Evolutionary conservation across 306 rosid genomes (phyloP).

Genomic region (Acacia acuminata): DNA sequence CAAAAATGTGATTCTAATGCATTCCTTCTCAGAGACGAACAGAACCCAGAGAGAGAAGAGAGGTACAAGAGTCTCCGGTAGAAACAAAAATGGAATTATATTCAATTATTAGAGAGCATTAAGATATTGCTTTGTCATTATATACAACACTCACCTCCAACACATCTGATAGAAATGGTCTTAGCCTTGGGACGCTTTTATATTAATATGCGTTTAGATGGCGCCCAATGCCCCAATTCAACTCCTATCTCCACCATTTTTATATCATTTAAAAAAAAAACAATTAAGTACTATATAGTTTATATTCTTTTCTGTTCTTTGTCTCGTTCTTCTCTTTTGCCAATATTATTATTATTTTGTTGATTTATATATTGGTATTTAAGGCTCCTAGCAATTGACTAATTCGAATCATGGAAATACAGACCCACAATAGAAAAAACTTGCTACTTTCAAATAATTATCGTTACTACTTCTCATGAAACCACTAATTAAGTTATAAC

Average conservation of each 20-base stretch:
- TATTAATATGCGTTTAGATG: constrained; percentile 19
- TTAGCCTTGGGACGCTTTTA: background rate
- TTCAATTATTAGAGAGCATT: background rate
- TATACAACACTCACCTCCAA: background rate
- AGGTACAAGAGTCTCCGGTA: background rate
- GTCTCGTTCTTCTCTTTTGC: background rate
- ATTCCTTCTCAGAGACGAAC: constrained; percentile 25
- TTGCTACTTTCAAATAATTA: no score
- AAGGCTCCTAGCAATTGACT: rapidly evolving
- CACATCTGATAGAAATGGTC: constrained; percentile 8
- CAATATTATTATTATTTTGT: background rate
- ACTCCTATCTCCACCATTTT: background rate
- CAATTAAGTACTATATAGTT: background rate
- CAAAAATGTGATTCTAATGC: constrained; percentile 26
- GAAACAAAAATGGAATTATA: constrained; percentile 17
- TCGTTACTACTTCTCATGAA: rapidly evolving
- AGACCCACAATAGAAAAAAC: rapidly evolving
- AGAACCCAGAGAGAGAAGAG: constrained; percentile 16
- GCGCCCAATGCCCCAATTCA: constrained; percentile 29
- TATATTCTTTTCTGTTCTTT: background rate
- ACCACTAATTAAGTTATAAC: no score
- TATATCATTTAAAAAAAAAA: background rate
- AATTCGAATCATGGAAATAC: rapidly evolving
- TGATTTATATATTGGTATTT: no score
- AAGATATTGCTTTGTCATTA: background rate